Percentiles rank a stretch among this genome's conserved stretches.
phyloP scores from a whole-genome alignment of 2,329 filamentous ascomycete genomes.

The Aspergillus sp. region DNA sequence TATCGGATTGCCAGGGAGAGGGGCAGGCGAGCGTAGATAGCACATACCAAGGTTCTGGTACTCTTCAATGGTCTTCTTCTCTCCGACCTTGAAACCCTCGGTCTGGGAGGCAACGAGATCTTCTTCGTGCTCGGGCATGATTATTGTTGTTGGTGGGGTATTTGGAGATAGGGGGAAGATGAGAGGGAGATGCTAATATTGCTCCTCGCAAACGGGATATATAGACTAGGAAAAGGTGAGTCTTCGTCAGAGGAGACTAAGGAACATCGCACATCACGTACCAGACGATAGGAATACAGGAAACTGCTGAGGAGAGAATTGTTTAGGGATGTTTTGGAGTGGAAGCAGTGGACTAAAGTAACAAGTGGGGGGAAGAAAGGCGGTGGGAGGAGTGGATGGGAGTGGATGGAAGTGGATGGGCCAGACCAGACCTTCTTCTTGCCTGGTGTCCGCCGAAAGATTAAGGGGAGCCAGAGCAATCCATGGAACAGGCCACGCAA shows the following conservation, averaged over 20 bases:
- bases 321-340: constrained; percentile 10
- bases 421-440: neutral
- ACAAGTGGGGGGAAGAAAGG: constrained; percentile 10
- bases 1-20: neutral
- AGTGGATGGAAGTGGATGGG: neutral
- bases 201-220: neutral
- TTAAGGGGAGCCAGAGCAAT: neutral
- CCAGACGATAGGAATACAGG: neutral
- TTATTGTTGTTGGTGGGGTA: constrained; percentile 5
- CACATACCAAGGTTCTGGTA: constrained; percentile 87
- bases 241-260: neutral
- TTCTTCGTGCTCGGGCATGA: constrained; percentile 72
- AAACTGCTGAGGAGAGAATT: constrained; percentile 5
- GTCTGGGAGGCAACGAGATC: constrained; percentile 86
- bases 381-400: constrained; percentile 5
- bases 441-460: neutral
- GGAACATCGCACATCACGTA: neutral
- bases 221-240: neutral
- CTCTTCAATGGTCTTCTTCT: constrained; percentile 97
- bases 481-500: neutral
- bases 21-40: neutral
- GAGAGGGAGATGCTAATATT: neutral
- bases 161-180: constrained; percentile 1
- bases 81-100: constrained; percentile 95
- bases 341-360: constrained; percentile 10